Evolutionary conservation across 768 basidiomycete genomes (phyloP).

Genomic region (Gloeopeniophorella convolvens): DNA sequence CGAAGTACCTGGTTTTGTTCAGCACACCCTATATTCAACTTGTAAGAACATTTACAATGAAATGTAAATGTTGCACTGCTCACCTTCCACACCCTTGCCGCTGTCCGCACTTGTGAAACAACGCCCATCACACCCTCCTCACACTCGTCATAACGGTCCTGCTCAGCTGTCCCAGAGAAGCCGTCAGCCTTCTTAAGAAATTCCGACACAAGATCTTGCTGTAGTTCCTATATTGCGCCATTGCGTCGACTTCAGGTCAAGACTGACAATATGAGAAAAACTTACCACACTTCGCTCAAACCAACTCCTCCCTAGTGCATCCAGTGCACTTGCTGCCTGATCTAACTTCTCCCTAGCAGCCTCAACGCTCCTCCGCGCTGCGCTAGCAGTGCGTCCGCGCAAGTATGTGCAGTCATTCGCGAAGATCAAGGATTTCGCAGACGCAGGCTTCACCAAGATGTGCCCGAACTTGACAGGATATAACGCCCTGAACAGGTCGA

Average conservation of each 20-base stretch:
- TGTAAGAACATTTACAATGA: not conserved
- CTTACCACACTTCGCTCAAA: conserved; percentile 66
- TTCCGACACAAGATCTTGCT: conserved; percentile 40
- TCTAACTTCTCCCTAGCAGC: conserved; percentile 40
- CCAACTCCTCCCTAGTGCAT: conserved; percentile 57
- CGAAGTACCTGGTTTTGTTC: conserved; percentile 64
- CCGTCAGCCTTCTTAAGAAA: conserved; percentile 51
- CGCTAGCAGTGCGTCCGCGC: conserved; percentile 21
- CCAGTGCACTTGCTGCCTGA: conserved; percentile 47
- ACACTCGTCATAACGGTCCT: conserved; percentile 70
- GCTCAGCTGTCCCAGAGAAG: conserved; percentile 62
- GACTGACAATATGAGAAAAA: conserved; percentile 14
- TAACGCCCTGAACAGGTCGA: conserved; percentile 77
- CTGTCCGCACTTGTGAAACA: conserved; percentile 53
- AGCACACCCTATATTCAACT: conserved; percentile 47
- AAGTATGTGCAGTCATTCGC: conserved; percentile 80
- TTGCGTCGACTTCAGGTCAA: conserved; percentile 4
- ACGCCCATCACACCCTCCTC: conserved; percentile 60
- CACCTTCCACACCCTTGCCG: conserved; percentile 72
- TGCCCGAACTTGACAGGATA: conserved; percentile 57
- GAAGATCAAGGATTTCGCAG: conserved; percentile 54
- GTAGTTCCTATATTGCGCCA: conserved; percentile 36
- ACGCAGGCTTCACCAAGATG: conserved; percentile 41
- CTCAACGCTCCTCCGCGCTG: conserved; percentile 25
- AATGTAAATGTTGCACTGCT: conserved; percentile 17